phyloP scores from a whole-genome alignment of 176 grass and related monocot genomes.

The Hordeum vulgare region MorexV3_pseudomolecules_assembly NC_058519.1:181665661-181666160 shows the following conservation, averaged over 20 bases:
- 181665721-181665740: neutral
- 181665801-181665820: no score
- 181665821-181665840: no score
- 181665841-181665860: no score
- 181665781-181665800: neutral
- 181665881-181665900: neutral
- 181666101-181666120: slow-evolving; percentile 1
- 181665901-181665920: neutral
- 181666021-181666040: slow-evolving; percentile 37
- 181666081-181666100: slow-evolving; percentile 20
- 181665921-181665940: neutral
- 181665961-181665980: neutral
- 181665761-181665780: neutral
- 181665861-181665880: neutral
- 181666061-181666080: slow-evolving; percentile 31
- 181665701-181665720: neutral
- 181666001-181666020: slow-evolving; percentile 17
- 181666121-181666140: slow-evolving; percentile 14
- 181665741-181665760: neutral
- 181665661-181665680: neutral
- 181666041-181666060: slow-evolving; percentile 35
- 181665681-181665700: neutral
- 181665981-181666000: neutral
- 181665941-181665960: neutral
- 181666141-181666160: slow-evolving; percentile 31